Conservation (phyloP, 441 rosid species). For the Gossypium laxum region DNA sequence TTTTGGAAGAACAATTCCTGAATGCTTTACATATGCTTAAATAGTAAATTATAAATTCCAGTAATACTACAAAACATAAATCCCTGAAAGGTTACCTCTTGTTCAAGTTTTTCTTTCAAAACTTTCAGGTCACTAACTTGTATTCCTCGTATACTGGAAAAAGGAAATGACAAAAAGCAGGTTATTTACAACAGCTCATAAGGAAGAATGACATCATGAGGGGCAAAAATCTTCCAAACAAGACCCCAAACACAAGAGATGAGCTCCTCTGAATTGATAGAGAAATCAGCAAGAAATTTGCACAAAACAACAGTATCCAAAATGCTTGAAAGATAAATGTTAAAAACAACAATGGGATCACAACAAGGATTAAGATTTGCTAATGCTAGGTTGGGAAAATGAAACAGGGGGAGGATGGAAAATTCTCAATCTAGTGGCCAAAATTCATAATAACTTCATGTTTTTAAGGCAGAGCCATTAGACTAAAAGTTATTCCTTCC, state of each 20-base stretch:
- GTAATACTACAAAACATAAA: not conserved
- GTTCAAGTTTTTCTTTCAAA: constrained; percentile 76
- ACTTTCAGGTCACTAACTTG: constrained; percentile 53
- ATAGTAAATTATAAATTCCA: not conserved
- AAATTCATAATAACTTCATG: not conserved
- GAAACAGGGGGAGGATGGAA: not conserved
- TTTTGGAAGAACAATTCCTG: not conserved
- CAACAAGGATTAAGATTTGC: not conserved
- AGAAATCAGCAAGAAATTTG: not conserved
- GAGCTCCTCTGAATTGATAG: not conserved
- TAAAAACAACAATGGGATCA: not conserved
- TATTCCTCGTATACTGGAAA: constrained; percentile 69
- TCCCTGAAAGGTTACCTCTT: constrained; percentile 50
- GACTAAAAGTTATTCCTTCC: not conserved
- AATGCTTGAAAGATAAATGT: not conserved
- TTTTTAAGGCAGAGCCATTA: not conserved
- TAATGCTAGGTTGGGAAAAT: not conserved
- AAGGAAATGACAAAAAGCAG: constrained; percentile 13
- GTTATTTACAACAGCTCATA: constrained; percentile 11
- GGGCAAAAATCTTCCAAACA: not conserved
- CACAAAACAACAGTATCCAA: not conserved
- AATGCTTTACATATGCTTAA: not conserved
- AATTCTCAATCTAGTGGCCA: not conserved
- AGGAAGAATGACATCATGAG: not conserved
- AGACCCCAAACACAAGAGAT: not conserved